Base-by-base conservation (phyloP, 805 yeast species). In the Lachancea dasiensis region DNA sequence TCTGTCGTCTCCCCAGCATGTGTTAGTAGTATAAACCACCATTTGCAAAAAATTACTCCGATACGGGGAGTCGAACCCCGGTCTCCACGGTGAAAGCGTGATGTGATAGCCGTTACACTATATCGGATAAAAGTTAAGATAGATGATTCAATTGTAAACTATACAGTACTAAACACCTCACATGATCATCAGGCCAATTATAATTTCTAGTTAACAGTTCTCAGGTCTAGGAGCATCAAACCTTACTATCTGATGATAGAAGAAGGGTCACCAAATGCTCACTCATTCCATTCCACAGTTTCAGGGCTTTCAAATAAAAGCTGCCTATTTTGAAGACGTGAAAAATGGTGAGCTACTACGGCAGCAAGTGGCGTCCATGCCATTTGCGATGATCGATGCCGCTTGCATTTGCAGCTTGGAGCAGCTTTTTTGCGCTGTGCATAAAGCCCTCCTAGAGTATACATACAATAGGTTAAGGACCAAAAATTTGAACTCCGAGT, bases 331-430 rank as follows among this genome's bases (percentile, higher is more conserved):
- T 53, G 51, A 59, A 3, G 58, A 68, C 23, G 75, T 85, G 3
- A 38, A 51, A 8, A 70, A 71, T 38, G 61, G 73, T 10, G 45
- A 55, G 3, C 61, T 58, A 5, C 69, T 85, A 38, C 56, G 52
- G 32, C 36, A 47, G n/a, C 9, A 59, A 66, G 38, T 65, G 73
- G 27, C 60, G 72, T 18, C 58, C 61, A 73, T 73, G 51, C 75
- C 83, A 46, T 81, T 63, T 58, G 81, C 86, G 6, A 77, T 84
- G 52, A 67, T 85, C 34, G 77, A 79, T 54, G 75, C 86, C 2
- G 58, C 61, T 8, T 69, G 75, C 16, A 56, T 86, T 2, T 58
- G 77, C 2, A 77, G 86, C 0, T 36, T 65, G 11, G 86, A 81
- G 44, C 92, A 82, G 46, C 47, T 86, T 9, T 63, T 67, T 37